Percentiles rank a stretch among this genome's conserved stretches.
Conservation (phyloP, 345 rosid genomes). For the Litchi chinensis region DNA sequence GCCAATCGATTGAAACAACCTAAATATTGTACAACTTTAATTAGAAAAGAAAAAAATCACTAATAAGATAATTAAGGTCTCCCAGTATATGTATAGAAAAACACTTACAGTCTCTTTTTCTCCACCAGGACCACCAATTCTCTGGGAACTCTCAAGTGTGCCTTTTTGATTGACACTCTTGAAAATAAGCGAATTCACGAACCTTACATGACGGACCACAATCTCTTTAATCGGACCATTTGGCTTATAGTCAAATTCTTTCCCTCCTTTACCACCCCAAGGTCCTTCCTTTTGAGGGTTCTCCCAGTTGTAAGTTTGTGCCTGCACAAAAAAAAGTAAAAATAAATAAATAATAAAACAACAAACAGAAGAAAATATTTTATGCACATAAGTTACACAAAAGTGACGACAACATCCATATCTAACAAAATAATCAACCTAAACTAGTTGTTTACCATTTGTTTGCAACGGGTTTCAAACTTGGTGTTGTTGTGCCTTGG, state of each 20-base stretch:
- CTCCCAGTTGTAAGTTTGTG: background rate
- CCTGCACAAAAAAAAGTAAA: background rate
- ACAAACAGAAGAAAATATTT: too few species aligned
- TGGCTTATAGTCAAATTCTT: background rate
- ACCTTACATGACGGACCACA: background rate
- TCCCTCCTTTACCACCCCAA: background rate
- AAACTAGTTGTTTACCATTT: too few species aligned
- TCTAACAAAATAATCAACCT: too few species aligned
- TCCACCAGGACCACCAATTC: background rate
- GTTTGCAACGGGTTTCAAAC: too few species aligned
- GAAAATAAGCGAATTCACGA: background rate
- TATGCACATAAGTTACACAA: too few species aligned
- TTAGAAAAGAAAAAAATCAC: background rate
- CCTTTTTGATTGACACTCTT: background rate
- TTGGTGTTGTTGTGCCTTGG: too few species aligned
- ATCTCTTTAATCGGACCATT: background rate
- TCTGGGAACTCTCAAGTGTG: background rate
- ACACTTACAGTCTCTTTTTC: background rate
- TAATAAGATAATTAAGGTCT: too few species aligned
- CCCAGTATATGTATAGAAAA: too few species aligned
- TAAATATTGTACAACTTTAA: too few species aligned
- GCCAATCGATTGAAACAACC: background rate
- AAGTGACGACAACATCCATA: too few species aligned
- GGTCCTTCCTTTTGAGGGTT: background rate
- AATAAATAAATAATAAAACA: too few species aligned